Base-by-base conservation (phyloP, 2,329 filamentous ascomycete genomes). In the Alternaria arbusti region DNA sequence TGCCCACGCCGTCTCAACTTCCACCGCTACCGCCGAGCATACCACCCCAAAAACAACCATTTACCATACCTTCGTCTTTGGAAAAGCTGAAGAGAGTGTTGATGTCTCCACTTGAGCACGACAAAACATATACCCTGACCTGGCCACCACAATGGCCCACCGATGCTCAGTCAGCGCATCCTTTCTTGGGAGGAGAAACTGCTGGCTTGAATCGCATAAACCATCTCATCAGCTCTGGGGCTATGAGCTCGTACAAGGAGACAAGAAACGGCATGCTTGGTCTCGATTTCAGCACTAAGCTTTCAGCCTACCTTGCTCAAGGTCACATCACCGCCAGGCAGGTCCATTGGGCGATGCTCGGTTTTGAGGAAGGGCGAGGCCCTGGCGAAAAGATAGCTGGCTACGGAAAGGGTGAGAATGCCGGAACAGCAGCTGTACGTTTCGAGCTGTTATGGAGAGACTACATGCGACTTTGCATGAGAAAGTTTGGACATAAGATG, bases 381-480 rank as follows among this genome's bases (percentile, higher is more conserved):
- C 54, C 66, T 22, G 77, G 75, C 8, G 60, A 72, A 51, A 63
- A 57, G 2, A 52, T 67, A 9, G 49, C 59, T 47, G 90, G 90
- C 0, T 94, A 89, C 60, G 90, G 88, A 0, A 78, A 88, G 54
- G 91, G 91, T 0, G 90, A 94, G 75, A 94, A 90, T 55, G 86
- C 88, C 28, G 91, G 92, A 0, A 93, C 90, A 0, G 86, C 86
- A 32, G 86, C 84, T 0, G 85, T 95, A 1, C 87, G 92, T 0
- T 90, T 92, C 59, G 91, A 95, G 73, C 82, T 96, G 0, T 78
- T 95, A 0, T 95, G 3, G 91, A 83, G 92, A 44, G 92, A 95
- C 72, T 95, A 94, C 72, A 93, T 95, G 89, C 85, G 90, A 1
- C 85, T 95, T 0, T 93, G 90, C 74, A 89, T 88, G 6, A 85